Percentiles rank a stretch among this genome's conserved stretches.
Evolutionary conservation across 257 asterid genomes (phyloP).

Genomic region (Solanum gracilifrons): DNA sequence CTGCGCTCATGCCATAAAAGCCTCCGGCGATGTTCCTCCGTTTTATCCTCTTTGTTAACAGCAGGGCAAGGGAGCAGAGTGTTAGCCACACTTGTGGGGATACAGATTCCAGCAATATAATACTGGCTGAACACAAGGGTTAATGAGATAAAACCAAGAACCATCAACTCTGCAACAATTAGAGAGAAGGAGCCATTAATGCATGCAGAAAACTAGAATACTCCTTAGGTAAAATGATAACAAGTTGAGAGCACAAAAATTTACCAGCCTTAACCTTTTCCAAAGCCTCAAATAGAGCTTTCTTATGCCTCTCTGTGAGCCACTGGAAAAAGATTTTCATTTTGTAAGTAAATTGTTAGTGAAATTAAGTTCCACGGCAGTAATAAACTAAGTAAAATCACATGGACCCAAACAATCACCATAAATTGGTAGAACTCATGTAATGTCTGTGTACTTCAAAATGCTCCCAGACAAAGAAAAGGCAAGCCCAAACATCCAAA

Average conservation of each 20-base stretch:
- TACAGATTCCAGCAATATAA: conserved; percentile 79
- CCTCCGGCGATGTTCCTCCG: conserved; percentile 30
- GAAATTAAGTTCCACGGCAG: background rate
- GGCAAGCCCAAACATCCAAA: background rate
- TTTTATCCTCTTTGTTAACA: conserved; percentile 1
- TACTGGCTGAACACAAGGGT: conserved; percentile 73
- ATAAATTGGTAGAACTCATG: background rate
- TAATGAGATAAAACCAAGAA: conserved; percentile 89
- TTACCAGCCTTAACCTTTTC: conserved; percentile 88
- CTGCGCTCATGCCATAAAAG: conserved; percentile 46
- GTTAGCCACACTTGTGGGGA: conserved; percentile 52
- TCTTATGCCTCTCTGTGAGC: conserved; percentile 76
- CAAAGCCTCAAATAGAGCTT: conserved; percentile 73
- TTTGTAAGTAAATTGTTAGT: background rate
- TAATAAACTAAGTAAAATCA: background rate
- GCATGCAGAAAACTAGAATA: background rate
- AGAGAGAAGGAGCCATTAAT: background rate
- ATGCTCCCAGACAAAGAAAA: background rate
- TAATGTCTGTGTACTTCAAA: background rate
- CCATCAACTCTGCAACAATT: conserved; percentile 76
- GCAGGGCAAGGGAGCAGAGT: conserved; percentile 66
- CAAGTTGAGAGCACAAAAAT: background rate
- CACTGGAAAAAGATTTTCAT: conserved; percentile 29
- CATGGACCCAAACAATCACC: background rate
- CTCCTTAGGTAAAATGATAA: background rate